Evolutionary conservation across 129 eudicot species (phyloP).

Genomic region (Kitagawia praeruptora): DNA sequence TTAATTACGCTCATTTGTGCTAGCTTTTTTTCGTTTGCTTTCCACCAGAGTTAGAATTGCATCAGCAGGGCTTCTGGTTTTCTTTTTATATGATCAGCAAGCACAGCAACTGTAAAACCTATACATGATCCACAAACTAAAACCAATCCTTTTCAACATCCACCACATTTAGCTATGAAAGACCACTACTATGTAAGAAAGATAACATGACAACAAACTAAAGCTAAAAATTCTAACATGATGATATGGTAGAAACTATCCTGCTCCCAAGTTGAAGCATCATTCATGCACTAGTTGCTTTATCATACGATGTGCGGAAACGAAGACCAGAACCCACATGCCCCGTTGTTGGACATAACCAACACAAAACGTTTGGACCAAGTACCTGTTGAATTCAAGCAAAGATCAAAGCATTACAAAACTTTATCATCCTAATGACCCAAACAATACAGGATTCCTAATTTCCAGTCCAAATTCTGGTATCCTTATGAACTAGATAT

Average conservation of each 20-base stretch:
- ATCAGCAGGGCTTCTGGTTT: slow-evolving; percentile 14
- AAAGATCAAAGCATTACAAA: background rate
- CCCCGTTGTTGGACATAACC: slow-evolving; percentile 70
- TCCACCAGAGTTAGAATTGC: background rate
- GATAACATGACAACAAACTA: background rate
- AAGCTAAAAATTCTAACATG: background rate
- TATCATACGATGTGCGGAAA: slow-evolving; percentile 46
- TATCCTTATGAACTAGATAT: background rate
- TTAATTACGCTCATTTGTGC: background rate
- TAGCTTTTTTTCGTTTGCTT: background rate
- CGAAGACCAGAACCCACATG: slow-evolving; percentile 79
- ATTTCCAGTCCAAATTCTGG: background rate
- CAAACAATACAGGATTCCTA: background rate
- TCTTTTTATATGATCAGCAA: slow-evolving; percentile 11
- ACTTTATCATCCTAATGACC: background rate
- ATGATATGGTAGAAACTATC: background rate
- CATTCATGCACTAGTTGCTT: slow-evolving; percentile 4
- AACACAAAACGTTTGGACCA: slow-evolving; percentile 71
- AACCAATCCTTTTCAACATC: background rate
- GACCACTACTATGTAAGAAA: background rate
- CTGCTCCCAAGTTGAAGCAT: background rate
- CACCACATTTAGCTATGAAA: slow-evolving; percentile 4
- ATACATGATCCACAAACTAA: slow-evolving; percentile 16
- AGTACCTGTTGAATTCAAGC: slow-evolving; percentile 40
- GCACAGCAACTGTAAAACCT: background rate